Base-by-base conservation (phyloP, 495 filamentous ascomycete genomes). In the Podospora australis region DNA sequence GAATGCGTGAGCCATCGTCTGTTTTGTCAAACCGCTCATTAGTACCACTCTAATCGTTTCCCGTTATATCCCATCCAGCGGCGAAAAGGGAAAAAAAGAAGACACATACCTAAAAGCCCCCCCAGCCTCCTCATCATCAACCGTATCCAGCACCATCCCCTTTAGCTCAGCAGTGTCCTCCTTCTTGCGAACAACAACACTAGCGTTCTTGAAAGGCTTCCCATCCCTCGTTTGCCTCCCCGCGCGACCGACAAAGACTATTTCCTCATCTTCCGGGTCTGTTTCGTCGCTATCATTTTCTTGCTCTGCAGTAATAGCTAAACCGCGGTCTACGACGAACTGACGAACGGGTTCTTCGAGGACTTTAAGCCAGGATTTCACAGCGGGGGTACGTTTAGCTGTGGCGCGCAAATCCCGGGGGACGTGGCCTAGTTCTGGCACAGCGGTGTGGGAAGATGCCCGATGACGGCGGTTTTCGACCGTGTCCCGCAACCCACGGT, bases 1-100 rank as follows among this genome's bases (percentile, higher is more conserved):
- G 82, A 84, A 68, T 98, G 90, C 4, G 96, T 89, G 46, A 98
- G 79, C 87, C 88, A 98, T 41, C 92, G 85, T 53, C 88, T 94
- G 35, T 16, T 10, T 36, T 8, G 9, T n/a, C n/a, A n/a, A n/a
- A 25, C 5, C 20, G 17, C 22, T 50, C 9, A 36, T 26, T 39
- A 23, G 46, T 11, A 45, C 21, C n/a, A n/a, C n/a, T n/a, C n/a
- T n/a, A n/a, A n/a, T n/a, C n/a, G n/a, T n/a, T n/a, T n/a, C n/a
- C n/a, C 23, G n/a, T 41, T 36, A n/a, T 26, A 40, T 30, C 20
- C 8, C 26, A 39, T 36, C 16, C 1, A 24, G n/a, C 22, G 22
- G n/a, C 11, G 29, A 7, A 16, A 21, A 11, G 6, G 14, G 36
- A 23, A 8, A 43, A 35, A 44, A 41, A 11, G 46, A 52, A 32